A percentile compares a stretch with the other conserved stretches of the same genome.
Conservation (phyloP, 345 rosid genomes). For the Eucalyptus fibrosa region DNA sequence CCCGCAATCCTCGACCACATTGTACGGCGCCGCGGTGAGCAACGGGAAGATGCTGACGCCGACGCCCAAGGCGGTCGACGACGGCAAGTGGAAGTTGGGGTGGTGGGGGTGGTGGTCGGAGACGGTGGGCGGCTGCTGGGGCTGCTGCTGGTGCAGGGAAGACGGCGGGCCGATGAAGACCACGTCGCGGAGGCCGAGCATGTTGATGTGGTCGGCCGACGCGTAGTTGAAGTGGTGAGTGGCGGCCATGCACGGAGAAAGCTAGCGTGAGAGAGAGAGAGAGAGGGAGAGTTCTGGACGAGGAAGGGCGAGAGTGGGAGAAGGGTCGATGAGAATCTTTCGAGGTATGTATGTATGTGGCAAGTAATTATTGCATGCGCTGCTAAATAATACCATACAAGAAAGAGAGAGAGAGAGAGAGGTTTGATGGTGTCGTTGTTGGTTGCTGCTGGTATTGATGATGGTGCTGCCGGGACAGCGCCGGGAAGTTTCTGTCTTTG, state of each 20-base stretch:
- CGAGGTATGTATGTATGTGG: neutral
- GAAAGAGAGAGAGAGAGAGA: neutral
- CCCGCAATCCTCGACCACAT: neutral
- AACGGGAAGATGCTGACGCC: constrained; percentile 15
- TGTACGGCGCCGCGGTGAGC: constrained; percentile 6
- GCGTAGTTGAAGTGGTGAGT: constrained; percentile 1
- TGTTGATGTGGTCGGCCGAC: constrained; percentile 19
- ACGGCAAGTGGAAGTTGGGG: neutral
- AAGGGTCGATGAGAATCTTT: neutral
- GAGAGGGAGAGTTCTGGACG: neutral
- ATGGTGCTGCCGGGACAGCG: neutral
- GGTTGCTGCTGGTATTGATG: neutral
- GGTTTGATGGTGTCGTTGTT: neutral
- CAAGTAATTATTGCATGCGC: neutral
- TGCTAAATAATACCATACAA: neutral
- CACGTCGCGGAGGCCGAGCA: constrained; percentile 61
- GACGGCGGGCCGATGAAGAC: constrained; percentile 37
- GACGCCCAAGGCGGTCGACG: constrained; percentile 3
- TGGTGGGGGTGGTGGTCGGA: constrained; percentile 1
- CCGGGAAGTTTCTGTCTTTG: neutral
- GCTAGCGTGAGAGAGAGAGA: neutral
- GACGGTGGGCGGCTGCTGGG: neutral
- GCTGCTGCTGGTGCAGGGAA: constrained; percentile 4
- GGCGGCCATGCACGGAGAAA: neutral
- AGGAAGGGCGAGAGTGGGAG: neutral